These are phyloP conservation scores for Lizonia empirigonia DNA, from an alignment of 2,329 filamentous ascomycete species.

Conservation along the genomic window DNA sequence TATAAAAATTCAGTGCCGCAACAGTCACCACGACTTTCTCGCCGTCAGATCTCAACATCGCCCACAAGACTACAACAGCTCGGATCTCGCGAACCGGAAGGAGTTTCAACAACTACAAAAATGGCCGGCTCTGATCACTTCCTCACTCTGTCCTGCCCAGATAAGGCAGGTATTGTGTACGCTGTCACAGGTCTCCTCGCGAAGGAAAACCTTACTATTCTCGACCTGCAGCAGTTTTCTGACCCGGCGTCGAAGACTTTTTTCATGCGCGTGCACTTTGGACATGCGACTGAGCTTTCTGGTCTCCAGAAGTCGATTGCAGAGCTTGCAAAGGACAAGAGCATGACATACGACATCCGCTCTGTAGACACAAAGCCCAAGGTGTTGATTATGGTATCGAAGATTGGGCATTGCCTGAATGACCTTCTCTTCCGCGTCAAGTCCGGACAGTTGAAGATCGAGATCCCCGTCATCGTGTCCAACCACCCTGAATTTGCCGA, in stretches of 20 bases:
- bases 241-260: conserved; percentile 76
- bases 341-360: conserved; percentile 74
- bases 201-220: conserved; percentile 74
- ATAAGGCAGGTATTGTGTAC: conserved; percentile 84
- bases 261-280: conserved; percentile 89
- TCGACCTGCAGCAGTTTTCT: conserved; percentile 84
- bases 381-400: conserved; percentile 87
- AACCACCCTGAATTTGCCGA: conserved; percentile 77
- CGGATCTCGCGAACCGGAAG: conserved; percentile 28
- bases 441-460: conserved; percentile 74
- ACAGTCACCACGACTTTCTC: conserved; percentile 24
- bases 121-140: conserved; percentile 43
- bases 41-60: conserved; percentile 27
- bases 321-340: conserved; percentile 65
- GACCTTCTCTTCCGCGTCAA: conserved; percentile 81
- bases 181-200: conserved; percentile 81
- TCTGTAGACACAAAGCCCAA: conserved; percentile 72
- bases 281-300: conserved; percentile 58
- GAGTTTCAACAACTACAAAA: conserved; percentile 35
- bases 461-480: conserved; percentile 78
- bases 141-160: conserved; percentile 81
- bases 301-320: conserved; percentile 62
- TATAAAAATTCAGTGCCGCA: conserved; percentile 37
- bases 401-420: conserved; percentile 85
- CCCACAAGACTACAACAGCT: conserved; percentile 25